Conservation (phyloP, 2,329 filamentous ascomycete species). For the Dothistroma pini region DNA sequence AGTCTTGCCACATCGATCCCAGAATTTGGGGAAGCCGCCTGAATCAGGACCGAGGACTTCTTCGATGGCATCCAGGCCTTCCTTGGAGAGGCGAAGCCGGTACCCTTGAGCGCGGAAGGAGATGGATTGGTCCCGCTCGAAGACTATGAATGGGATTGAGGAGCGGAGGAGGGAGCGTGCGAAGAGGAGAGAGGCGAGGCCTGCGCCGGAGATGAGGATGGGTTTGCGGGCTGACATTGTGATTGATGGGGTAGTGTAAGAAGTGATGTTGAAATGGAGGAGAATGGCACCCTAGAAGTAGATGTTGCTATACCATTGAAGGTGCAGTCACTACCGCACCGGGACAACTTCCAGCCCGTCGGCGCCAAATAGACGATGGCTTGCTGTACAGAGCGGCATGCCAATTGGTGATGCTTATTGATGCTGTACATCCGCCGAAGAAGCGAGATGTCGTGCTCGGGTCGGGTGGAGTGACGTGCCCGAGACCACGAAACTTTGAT, state of each 20-base stretch:
- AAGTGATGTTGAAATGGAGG: neutral
- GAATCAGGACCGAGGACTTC: constrained; percentile 39
- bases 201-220: constrained; percentile 42
- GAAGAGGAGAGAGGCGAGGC: constrained; percentile 39
- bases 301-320: neutral
- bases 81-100: constrained; percentile 54
- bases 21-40: constrained; percentile 52
- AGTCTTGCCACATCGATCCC: constrained; percentile 58
- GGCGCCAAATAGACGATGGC: neutral
- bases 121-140: constrained; percentile 46
- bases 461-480: neutral
- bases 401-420: neutral
- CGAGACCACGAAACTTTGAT: neutral
- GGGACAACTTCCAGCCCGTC: neutral
- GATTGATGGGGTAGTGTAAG: constrained; percentile 5
- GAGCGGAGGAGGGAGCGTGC: constrained; percentile 36
- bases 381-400: neutral
- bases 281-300: neutral
- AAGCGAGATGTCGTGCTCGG: neutral
- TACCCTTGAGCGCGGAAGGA: constrained; percentile 61
- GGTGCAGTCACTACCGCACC: neutral
- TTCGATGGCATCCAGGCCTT: constrained; percentile 60
- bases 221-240: constrained; percentile 32
- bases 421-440: neutral
- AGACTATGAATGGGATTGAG: constrained; percentile 40